Evolutionary conservation across 441 rosid genomes (phyloP), one percentile per base, ranked within the genome.

Genomic region (Brassica balearica): DNA sequence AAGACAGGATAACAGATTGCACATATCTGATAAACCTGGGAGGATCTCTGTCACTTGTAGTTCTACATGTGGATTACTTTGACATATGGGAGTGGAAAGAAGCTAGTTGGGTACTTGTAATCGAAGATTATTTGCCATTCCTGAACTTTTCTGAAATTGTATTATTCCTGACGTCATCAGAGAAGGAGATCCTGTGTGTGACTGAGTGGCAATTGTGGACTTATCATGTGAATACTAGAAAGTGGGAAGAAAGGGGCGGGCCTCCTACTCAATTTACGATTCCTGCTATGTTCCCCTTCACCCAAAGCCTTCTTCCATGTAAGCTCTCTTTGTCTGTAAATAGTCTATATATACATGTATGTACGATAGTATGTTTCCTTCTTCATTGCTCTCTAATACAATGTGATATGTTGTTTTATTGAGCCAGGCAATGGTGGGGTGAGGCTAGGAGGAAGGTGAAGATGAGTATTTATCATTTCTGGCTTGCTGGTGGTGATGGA

Each of bases 301-400:
- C 81, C 0, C 69, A 73, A 36, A 78, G 82, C 65, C 22, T 73
- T 32, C 69, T 78, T 73, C 77, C 82, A 48, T 78, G 82, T 78
- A 72, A 78, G 77, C 62, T 66, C 17, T 63, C 1, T 25, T 25
- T 59, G 10, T 56, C 51, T 43, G 4, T 43, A 10, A 43, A 43
- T 48, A 48, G 4, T 12, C 6, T 48, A 48, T 48, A 48, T 48
- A 12, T 48, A 48, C 12, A 48, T 48, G 46, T 60, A 65, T 38
- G 14, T 12, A 64, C 14, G 69, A 23, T 77, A 34, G 20, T 9
- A 14, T 34, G 55, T 36, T 38, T 70, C 48, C 29, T 34, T 34
- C 41, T 34, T 34, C 41, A 34, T 34, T 38, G 46, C 12, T 38
- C 12, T 38, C 4, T 76, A 11, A 68, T 23, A 56, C 6, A 8